These are phyloP conservation scores for Boletus rubropictus DNA, from an alignment of 768 basidiomycete species.

Conservation along the genomic window DNA sequence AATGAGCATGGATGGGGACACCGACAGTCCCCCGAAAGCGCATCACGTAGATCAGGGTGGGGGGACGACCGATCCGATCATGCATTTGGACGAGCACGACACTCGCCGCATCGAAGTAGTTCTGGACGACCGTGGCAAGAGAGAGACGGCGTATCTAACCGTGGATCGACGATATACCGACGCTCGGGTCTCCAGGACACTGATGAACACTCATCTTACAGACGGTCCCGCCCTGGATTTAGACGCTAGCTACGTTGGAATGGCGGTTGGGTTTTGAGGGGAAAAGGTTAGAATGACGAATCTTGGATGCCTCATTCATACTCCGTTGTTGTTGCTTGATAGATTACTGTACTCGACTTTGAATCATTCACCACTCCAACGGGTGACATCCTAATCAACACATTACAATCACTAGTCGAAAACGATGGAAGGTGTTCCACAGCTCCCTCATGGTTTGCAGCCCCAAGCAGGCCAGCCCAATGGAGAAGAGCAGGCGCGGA, in stretches of 20 bases:
- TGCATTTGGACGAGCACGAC: constrained; percentile 1
- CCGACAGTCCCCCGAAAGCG: constrained; percentile 1
- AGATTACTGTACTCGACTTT: constrained; percentile 1
- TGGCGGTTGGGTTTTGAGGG: constrained; percentile 1
- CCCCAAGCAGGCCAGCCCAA: constrained; percentile 38
- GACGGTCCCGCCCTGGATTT: constrained; percentile 8
- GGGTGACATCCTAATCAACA: neutral
- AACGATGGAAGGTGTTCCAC: constrained; percentile 23
- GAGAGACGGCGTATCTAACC: neutral
- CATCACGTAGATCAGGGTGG: constrained; percentile 2
- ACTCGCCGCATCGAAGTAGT: constrained; percentile 2
- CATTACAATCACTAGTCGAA: neutral
- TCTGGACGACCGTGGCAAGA: constrained; percentile 1
- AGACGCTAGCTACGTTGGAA: constrained; percentile 1
- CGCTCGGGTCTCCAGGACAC: constrained; percentile 3
- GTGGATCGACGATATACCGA: neutral
- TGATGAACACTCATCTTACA: neutral
- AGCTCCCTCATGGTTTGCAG: constrained; percentile 26
- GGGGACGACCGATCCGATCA: neutral
- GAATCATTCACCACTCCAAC: neutral
- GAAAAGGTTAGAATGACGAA: constrained; percentile 1
- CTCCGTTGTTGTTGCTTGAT: constrained; percentile 1
- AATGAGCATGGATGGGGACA: neutral
- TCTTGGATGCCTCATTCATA: constrained; percentile 1
- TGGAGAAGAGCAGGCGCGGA: constrained; percentile 50